Conservation (phyloP, 805 yeast genomes). For the Sungouiella thailandica region DNA sequence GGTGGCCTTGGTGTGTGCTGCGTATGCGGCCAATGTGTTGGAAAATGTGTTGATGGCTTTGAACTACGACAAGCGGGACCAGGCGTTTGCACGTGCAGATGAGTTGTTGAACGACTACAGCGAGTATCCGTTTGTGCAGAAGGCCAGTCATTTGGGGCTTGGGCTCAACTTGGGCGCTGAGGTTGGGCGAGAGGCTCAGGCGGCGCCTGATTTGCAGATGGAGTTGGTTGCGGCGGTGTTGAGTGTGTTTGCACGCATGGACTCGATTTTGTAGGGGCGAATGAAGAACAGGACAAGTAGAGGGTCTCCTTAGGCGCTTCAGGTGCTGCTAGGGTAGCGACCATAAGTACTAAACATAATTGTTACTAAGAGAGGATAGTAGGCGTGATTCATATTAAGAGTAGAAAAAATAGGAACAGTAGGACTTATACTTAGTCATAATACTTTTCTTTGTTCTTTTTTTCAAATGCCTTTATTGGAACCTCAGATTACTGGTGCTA, state of each 20-base stretch:
- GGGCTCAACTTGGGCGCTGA: conserved; percentile 67
- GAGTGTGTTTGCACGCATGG: conserved; percentile 87
- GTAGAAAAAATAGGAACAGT: too few species aligned
- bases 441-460: too few species aligned
- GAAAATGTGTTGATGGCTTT: conserved; percentile 79
- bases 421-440: too few species aligned
- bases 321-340: too few species aligned
- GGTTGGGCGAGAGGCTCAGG: conserved; percentile 48
- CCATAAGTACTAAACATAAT: too few species aligned
- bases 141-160: conserved; percentile 57
- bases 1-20: conserved; percentile 76
- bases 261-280: conserved; percentile 71
- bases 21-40: conserved; percentile 93
- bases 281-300: too few species aligned
- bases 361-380: too few species aligned
- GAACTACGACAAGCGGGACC: conserved; percentile 84
- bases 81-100: conserved; percentile 91
- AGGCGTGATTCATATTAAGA: too few species aligned
- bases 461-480: too few species aligned
- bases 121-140: conserved; percentile 72
- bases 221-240: conserved; percentile 93
- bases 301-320: too few species aligned
- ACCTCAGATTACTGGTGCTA: too few species aligned
- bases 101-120: conserved; percentile 78
- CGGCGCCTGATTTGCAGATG: conserved; percentile 57